These are phyloP conservation scores for Hemileccinum impolitum DNA, from an alignment of 768 basidiomycete species.

Conservation along the genomic window DNA sequence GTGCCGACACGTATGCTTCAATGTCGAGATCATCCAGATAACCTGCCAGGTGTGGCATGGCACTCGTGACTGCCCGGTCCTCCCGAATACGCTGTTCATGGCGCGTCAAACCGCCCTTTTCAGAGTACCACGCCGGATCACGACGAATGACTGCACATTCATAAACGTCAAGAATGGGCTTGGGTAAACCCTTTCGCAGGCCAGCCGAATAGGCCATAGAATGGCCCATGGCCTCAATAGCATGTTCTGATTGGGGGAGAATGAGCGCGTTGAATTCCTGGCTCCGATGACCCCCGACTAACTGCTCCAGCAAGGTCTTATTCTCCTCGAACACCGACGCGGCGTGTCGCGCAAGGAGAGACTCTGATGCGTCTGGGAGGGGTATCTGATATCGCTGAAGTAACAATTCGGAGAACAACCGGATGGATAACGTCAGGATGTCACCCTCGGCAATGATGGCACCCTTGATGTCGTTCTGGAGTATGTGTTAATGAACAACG, in stretches of 20 bases:
- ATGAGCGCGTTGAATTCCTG: slow-evolving; percentile 48
- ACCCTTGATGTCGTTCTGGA: slow-evolving; percentile 39
- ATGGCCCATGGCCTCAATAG: slow-evolving; percentile 62
- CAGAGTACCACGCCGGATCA: slow-evolving; percentile 59
- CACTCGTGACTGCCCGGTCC: slow-evolving; percentile 42
- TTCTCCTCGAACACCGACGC: slow-evolving; percentile 46
- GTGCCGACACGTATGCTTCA: slow-evolving; percentile 48
- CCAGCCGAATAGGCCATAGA: slow-evolving; percentile 61
- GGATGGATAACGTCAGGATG: slow-evolving; percentile 49
- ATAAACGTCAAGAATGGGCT: slow-evolving; percentile 54
- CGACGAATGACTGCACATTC: slow-evolving; percentile 49
- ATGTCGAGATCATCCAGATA: slow-evolving; percentile 44
- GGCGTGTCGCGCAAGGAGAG: slow-evolving; percentile 53
- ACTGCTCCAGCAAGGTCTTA: slow-evolving; percentile 32
- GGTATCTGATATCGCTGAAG: slow-evolving; percentile 53
- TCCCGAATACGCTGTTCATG: slow-evolving; percentile 46
- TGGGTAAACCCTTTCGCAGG: slow-evolving; percentile 39
- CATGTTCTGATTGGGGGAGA: slow-evolving; percentile 51
- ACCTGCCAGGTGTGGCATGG: slow-evolving; percentile 40
- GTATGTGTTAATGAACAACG: too few relatives aligned
- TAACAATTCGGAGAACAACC: slow-evolving; percentile 57
- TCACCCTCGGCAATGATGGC: slow-evolving; percentile 59
- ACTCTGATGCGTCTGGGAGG: slow-evolving; percentile 39
- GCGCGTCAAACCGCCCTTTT: slow-evolving; percentile 47
- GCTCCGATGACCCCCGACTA: slow-evolving; percentile 27